Base-by-base conservation (phyloP, 805 yeast species). In the Grigorovia jiainica region DNA sequence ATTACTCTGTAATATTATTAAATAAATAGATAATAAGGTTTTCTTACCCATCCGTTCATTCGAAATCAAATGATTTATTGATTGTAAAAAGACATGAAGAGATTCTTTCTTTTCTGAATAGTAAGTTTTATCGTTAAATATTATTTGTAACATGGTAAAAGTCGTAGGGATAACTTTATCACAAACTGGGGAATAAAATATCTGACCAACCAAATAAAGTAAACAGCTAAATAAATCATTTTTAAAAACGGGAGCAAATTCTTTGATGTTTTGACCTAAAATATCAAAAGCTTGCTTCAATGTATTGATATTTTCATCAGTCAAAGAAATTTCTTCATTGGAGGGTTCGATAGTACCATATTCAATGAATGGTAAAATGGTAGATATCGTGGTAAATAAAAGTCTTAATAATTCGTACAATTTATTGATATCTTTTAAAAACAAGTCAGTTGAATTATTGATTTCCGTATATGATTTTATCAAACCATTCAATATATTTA, bases 321-420 rank as follows among this genome's bases (percentile, higher is more conserved):
- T 33, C 4, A 50, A 15, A 2, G 20, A 43, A 7, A 17, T 38
- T 27, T 8, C 18, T 9, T 15, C 8, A 10, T 1, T 15, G 19
- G 5, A 34, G 3, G 42, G 47, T 4, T 41, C 49, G 1, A 34
- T 16, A 11, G 55, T 70, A 33, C 68, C 71, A 23, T 69, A 71
- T 43, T 73, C 71, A 33, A 80, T 64, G 40, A 78, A 73, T 7
- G 94, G 89, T 34, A 82, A 61, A 7, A 72, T 63, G 24, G 67
- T 70, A 21, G 79, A 71, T 15, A 87, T 62, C 0, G 85, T 80
- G 17, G 79, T 67, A 65, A 83, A 68, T 15, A 76, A 73, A 5
- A 87, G 71, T 47, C 95, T 70, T 39, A 87, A 62, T 20, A 89
- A 66, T 55, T 90, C 97, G 58, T 90, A 86, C 35, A 87, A 63